phyloP scores from a whole-genome alignment of 1,284 basidiomycete genomes.

The Sanghuangporus weigelae region DNA sequence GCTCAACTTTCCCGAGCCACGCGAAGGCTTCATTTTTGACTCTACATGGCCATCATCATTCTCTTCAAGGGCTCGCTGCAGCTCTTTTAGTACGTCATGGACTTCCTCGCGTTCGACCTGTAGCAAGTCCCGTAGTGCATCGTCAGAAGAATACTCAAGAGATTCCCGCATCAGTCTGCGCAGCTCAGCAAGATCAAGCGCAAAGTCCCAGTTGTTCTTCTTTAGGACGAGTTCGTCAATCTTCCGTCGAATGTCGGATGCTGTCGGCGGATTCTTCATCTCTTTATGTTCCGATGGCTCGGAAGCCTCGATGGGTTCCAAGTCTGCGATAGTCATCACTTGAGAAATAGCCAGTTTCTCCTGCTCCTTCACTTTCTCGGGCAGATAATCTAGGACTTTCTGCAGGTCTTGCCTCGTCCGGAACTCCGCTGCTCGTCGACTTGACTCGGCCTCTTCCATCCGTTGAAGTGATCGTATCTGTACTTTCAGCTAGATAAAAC shows the following conservation, averaged over 20 bases:
- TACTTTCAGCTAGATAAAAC: constrained; percentile 2
- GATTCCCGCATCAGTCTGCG: constrained; percentile 52
- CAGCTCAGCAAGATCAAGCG: constrained; percentile 52
- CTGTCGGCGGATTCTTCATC: background rate
- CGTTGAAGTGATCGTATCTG: constrained; percentile 57
- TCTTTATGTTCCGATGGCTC: background rate
- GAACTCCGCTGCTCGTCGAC: constrained; percentile 17
- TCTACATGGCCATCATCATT: constrained; percentile 56
- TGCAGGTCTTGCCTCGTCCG: constrained; percentile 22
- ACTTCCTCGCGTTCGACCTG: constrained; percentile 63
- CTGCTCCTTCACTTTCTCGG: constrained; percentile 21
- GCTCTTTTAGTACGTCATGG: constrained; percentile 64
- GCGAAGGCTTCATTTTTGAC: constrained; percentile 31
- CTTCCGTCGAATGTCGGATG: background rate
- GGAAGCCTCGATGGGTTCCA: background rate
- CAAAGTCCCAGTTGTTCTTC: constrained; percentile 53
- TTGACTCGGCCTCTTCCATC: constrained; percentile 33
- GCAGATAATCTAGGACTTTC: constrained; percentile 19
- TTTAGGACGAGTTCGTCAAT: constrained; percentile 17
- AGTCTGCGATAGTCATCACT: constrained; percentile 28
- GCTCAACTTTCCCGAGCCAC: background rate
- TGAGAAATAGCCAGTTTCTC: background rate
- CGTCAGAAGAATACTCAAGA: constrained; percentile 52
- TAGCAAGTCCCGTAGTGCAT: constrained; percentile 55
- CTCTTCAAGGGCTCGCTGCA: background rate